Percentiles rank a stretch among this genome's conserved stretches.
phyloP scores from a whole-genome alignment of 2,329 filamentous ascomycete genomes.

The Aspergillus novoparasiticus region DNA sequence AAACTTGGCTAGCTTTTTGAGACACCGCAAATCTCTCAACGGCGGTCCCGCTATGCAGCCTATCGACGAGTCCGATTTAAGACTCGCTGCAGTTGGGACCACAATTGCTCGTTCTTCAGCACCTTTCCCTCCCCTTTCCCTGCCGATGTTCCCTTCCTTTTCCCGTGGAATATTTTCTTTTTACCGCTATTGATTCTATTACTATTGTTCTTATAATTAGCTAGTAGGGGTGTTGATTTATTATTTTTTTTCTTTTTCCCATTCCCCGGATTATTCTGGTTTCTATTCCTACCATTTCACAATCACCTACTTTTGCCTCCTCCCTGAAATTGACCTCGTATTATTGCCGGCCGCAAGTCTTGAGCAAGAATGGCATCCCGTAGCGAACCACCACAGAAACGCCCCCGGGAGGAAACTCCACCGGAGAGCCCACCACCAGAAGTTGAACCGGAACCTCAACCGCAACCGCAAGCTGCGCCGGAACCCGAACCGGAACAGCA shows the following conservation, averaged over 20 bases:
- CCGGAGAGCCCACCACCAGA: background rate
- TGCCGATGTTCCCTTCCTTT: background rate
- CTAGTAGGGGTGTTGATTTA: background rate
- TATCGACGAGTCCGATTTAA: background rate
- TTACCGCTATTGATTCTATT: background rate
- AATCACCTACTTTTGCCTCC: background rate
- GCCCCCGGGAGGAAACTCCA: background rate
- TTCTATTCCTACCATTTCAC: background rate
- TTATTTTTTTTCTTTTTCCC: too few species aligned
- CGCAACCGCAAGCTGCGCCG: too few species aligned
- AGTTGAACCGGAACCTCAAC: background rate
- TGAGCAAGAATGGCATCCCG: background rate
- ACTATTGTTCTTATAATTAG: background rate
- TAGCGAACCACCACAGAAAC: background rate
- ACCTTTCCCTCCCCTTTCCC: background rate
- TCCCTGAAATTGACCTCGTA: background rate
- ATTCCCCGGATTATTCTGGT: background rate
- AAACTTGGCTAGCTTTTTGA: background rate
- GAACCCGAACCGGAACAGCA: background rate
- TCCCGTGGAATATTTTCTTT: background rate
- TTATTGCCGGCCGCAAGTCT: background rate
- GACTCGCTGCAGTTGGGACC: background rate
- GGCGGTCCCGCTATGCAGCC: conserved; percentile 1
- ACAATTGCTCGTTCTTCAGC: background rate
- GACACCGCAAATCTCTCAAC: conserved; percentile 3